phyloP scores from a whole-genome alignment of 192 early-diverging fungal genomes.

The Powellomyces hirtus region DNA sequence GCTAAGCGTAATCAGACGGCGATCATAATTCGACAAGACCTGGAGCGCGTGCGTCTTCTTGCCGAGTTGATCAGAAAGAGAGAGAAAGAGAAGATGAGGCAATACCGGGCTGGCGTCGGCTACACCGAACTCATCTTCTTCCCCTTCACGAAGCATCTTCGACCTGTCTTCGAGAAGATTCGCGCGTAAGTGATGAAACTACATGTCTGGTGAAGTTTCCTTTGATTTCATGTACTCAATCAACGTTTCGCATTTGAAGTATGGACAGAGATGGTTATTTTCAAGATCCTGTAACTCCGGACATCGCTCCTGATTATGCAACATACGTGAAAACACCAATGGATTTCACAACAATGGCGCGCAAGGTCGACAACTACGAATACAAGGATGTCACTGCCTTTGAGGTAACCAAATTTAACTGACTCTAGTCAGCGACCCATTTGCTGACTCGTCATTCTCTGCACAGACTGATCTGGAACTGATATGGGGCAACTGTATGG shows the following conservation, averaged over 20 bases:
- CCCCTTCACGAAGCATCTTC: constrained; percentile 68
- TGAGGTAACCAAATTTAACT: constrained; percentile 35
- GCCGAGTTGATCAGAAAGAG: constrained; percentile 71
- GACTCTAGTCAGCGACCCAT: not conserved
- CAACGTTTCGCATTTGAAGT: constrained; percentile 18
- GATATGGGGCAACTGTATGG: constrained; percentile 71
- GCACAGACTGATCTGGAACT: constrained; percentile 63
- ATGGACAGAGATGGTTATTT: constrained; percentile 71
- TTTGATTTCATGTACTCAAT: too few relatives aligned
- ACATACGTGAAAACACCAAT: constrained; percentile 70
- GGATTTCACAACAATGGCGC: constrained; percentile 68
- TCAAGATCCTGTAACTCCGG: constrained; percentile 62
- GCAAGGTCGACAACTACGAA: constrained; percentile 51
- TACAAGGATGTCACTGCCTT: constrained; percentile 64
- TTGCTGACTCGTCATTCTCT: not conserved
- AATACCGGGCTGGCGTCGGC: constrained; percentile 54
- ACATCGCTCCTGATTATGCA: constrained; percentile 75
- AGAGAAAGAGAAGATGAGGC: constrained; percentile 42
- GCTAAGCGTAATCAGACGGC: constrained; percentile 54
- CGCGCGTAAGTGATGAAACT: constrained; percentile 57
- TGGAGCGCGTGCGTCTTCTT: constrained; percentile 85
- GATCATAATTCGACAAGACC: constrained; percentile 65
- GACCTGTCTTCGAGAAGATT: constrained; percentile 65
- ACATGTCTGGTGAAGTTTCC: too few relatives aligned
- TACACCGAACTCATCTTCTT: constrained; percentile 67